phyloP scores from a whole-genome alignment of 192 early-diverging fungal species.

The Linnemannia elongata region DNA sequence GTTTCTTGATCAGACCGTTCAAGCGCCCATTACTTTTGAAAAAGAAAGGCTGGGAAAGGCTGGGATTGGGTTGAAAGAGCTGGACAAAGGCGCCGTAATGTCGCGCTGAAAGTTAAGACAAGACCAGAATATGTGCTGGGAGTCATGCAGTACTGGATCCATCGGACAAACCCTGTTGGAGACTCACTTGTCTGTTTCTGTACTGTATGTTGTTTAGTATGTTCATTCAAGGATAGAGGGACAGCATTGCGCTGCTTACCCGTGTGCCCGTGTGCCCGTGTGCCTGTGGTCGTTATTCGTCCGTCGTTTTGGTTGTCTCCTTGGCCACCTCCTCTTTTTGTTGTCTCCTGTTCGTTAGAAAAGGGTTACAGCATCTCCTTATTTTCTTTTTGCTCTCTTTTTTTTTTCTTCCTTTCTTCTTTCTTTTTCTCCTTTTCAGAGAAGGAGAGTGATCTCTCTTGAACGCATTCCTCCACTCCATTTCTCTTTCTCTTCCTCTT shows the following conservation, averaged over 20 bases:
- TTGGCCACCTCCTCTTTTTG: background rate
- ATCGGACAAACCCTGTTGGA: background rate
- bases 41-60: slow-evolving; percentile 2
- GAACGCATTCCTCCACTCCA: background rate
- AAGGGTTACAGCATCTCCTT: background rate
- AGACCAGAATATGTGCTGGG: background rate
- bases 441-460: background rate
- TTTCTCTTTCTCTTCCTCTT: background rate
- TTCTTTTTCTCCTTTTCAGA: background rate
- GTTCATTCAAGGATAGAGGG: too few species aligned
- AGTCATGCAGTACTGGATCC: background rate
- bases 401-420: background rate
- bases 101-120: background rate
- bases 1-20: background rate
- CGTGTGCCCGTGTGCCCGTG: background rate
- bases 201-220: too few species aligned
- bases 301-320: background rate
- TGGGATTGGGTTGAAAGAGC: background rate
- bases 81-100: background rate
- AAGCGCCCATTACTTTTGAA: background rate
- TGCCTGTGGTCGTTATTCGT: background rate
- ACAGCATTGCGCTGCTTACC: background rate
- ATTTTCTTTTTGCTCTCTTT: background rate
- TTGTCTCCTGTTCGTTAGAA: background rate
- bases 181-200: too few species aligned